Evolutionary conservation across 2,329 filamentous ascomycete species (phyloP).

Genomic region (Botrytis deweyae): DNA sequence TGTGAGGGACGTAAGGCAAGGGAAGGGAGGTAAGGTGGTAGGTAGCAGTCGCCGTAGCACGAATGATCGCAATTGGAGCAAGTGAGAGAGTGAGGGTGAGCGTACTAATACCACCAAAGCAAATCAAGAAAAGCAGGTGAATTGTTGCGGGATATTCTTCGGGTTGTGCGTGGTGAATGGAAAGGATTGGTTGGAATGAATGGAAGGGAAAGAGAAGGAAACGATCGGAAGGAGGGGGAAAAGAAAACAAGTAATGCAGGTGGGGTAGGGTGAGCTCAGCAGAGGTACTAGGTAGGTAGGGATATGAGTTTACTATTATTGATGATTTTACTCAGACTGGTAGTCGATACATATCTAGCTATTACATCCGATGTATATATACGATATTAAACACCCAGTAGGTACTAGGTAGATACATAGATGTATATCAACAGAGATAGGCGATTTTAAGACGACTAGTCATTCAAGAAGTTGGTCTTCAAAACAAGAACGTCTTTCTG

Average conservation of each 20-base stretch:
- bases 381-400: too few relatives aligned
- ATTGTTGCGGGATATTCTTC: neutral
- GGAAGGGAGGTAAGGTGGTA: neutral
- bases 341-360: too few relatives aligned
- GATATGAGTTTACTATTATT: neutral
- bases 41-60: neutral
- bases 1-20: neutral
- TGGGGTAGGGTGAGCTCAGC: constrained; percentile 1
- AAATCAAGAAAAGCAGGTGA: neutral
- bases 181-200: neutral
- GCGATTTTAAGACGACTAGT: neutral
- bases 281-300: neutral
- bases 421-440: neutral
- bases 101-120: neutral
- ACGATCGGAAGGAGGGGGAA: constrained; percentile 9
- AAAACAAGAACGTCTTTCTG: neutral
- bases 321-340: too few relatives aligned
- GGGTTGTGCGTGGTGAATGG: too few relatives aligned
- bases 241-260: neutral
- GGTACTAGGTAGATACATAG: too few relatives aligned
- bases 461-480: neutral
- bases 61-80: neutral
- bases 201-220: constrained; percentile 17
- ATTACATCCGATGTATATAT: too few relatives aligned
- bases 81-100: neutral